Base-by-base conservation (phyloP, 176 grass and related monocot species). In the Eleusine coracana region DNA sequence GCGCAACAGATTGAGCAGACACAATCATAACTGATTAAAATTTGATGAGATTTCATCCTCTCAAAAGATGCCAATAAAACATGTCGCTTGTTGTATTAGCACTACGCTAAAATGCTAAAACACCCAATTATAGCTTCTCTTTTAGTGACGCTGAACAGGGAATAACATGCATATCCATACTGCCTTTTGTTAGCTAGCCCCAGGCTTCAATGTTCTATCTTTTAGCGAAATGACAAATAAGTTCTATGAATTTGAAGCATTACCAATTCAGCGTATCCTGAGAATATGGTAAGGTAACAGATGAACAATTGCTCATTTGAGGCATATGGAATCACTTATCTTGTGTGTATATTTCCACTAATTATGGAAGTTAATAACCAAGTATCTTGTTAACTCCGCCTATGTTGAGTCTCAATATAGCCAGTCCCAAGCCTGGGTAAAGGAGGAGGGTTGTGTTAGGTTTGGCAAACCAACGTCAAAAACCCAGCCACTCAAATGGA, bases 211-310 rank as follows among this genome's bases (percentile, higher is more conserved):
- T 9, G 61, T 79, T 66, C 40, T 29, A 25, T 84, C 6, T 62
- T 60, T 58, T 12, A 39, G 29, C 52, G 10, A 42, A 62, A 80
- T 49, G 40, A 10, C 62, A 74, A 31, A 75, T 36, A 66, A 39
- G 23, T 16, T 55, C 1, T 42, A 16, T 34, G 23, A 66, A 28
- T 16, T 54, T 16, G 45, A 73, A 72, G 41, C 55, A 51, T 79
- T 65, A 45, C 51, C 3, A 66, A 80, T 86, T 59, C 25, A 71
- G 68, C 18, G 63, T 69, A 71, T 77, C 17, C 39, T 21, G 7
- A 67, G 46, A 67, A 74, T 15, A 65, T 63, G 56, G 16, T 42
- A 34, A 36, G 17, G 1, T 17, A 69, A 51, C 8, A 79, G 18
- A 68, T n/a, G 21, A 64, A 18, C 17, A 58, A 3, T 45, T 55